These are phyloP conservation scores for Trypethelium eluteriae DNA, from an alignment of 495 filamentous ascomycete species.

Conservation along the genomic window DNA sequence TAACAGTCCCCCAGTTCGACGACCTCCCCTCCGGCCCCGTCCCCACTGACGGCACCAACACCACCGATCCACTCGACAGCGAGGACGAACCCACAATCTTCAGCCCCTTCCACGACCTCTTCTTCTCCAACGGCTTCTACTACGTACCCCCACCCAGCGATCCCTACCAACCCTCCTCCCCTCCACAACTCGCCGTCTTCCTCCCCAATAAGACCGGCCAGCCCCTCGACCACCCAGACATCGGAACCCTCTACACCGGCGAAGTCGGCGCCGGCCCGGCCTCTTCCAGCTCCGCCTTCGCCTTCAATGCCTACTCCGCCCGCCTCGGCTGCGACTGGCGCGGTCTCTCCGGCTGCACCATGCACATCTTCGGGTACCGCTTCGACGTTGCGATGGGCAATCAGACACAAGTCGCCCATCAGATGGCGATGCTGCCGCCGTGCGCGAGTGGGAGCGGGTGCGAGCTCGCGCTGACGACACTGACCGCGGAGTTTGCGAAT, in stretches of 20 bases:
- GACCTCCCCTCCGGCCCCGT: conserved; percentile 24
- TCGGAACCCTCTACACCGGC: conserved; percentile 32
- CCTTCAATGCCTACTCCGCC: conserved; percentile 39
- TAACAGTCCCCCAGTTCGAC: conserved; percentile 24
- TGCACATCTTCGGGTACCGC: conserved; percentile 37
- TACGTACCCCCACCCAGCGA: conserved; percentile 38
- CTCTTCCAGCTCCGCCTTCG: conserved; percentile 36
- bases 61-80: conserved; percentile 21
- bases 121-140: conserved; percentile 37
- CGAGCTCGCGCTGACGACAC: conserved; percentile 32
- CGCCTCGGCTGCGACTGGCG: conserved; percentile 40
- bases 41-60: conserved; percentile 21
- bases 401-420: conserved; percentile 27
- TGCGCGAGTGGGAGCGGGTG: conserved; percentile 32
- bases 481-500: conserved; percentile 31
- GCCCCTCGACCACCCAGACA: conserved; percentile 28
- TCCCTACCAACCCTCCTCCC: conserved; percentile 37
- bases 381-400: conserved; percentile 23
- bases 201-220: conserved; percentile 28
- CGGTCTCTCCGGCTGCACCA: conserved; percentile 33
- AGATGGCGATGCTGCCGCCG: conserved; percentile 33
- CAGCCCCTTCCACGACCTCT: conserved; percentile 42
- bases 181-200: conserved; percentile 40
- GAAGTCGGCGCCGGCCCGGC: conserved; percentile 41
- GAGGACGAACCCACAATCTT: conserved; percentile 35